phyloP scores from a whole-genome alignment of 2,329 filamentous ascomycete species.

The Domatiomyces catenatus region DNA sequence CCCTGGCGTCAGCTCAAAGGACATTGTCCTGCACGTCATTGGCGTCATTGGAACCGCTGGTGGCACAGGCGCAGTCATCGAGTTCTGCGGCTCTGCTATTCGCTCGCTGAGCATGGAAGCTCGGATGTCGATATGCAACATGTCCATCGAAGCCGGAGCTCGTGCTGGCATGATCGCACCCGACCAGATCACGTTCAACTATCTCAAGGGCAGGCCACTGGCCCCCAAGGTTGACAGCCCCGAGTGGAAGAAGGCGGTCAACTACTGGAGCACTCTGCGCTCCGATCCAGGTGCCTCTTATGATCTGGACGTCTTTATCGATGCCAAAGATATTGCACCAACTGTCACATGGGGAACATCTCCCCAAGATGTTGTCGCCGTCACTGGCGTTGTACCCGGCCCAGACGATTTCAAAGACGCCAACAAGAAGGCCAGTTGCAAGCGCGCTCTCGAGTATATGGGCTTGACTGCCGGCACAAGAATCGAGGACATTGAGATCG shows the following conservation, averaged over 20 bases:
- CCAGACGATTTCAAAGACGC: slow-evolving; percentile 74
- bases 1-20: slow-evolving; percentile 89
- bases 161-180: slow-evolving; percentile 94
- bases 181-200: slow-evolving; percentile 85
- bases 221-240: slow-evolving; percentile 70
- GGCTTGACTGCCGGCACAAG: slow-evolving; percentile 70
- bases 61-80: slow-evolving; percentile 86
- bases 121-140: slow-evolving; percentile 98
- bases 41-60: slow-evolving; percentile 89
- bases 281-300: slow-evolving; percentile 82
- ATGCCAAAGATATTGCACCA: slow-evolving; percentile 82
- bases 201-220: slow-evolving; percentile 78
- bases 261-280: slow-evolving; percentile 74
- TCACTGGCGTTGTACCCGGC: slow-evolving; percentile 77
- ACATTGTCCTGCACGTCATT: slow-evolving; percentile 84
- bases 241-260: slow-evolving; percentile 76
- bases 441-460: slow-evolving; percentile 88
- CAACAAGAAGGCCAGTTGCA: slow-evolving; percentile 63
- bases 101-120: slow-evolving; percentile 84
- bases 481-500: slow-evolving; percentile 80
- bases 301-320: slow-evolving; percentile 76
- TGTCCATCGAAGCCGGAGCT: slow-evolving; percentile 94
- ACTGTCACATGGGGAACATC: slow-evolving; percentile 96
- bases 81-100: slow-evolving; percentile 93
- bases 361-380: slow-evolving; percentile 89